Percentiles rank a stretch among this genome's conserved stretches.
Conservation (phyloP, 306 rosid genomes). For the Sesbania bispinosa region DNA sequence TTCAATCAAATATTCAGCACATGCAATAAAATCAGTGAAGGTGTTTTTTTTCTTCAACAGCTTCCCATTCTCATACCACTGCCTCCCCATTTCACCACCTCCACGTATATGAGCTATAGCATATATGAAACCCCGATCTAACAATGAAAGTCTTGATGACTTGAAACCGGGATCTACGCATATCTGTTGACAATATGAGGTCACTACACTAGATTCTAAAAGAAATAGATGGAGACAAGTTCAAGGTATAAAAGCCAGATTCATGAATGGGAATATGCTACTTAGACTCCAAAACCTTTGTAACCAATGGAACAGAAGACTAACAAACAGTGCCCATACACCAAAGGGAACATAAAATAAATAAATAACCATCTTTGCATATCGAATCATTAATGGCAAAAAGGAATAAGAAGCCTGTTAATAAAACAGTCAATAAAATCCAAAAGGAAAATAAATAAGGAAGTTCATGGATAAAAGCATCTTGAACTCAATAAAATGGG, state of each 20-base stretch:
- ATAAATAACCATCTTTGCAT: neutral
- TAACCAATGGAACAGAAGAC: conserved; percentile 16
- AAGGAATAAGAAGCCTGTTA: conserved; percentile 14
- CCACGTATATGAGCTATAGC: conserved; percentile 94
- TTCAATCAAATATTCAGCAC: conserved; percentile 80
- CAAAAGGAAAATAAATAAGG: neutral
- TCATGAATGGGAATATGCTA: conserved; percentile 20
- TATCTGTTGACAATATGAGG: conserved; percentile 39
- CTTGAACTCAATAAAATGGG: conserved; percentile 3
- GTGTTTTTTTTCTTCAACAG: conserved; percentile 81
- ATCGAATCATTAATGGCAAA: neutral
- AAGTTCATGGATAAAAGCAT: neutral
- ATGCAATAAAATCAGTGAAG: conserved; percentile 86
- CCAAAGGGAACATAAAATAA: neutral
- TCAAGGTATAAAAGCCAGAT: neutral
- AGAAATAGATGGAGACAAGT: neutral
- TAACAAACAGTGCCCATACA: neutral
- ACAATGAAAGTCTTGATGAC: conserved; percentile 76
- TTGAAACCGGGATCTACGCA: conserved; percentile 78
- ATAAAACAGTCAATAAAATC: conserved; percentile 11
- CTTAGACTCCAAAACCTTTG: conserved; percentile 2
- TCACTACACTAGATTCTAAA: conserved; percentile 19
- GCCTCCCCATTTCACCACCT: conserved; percentile 99
- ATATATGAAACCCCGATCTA: conserved; percentile 84
- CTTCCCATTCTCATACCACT: conserved; percentile 97